Conservation (phyloP, 257 asterid species). For the Ehretia macrophylla region DNA sequence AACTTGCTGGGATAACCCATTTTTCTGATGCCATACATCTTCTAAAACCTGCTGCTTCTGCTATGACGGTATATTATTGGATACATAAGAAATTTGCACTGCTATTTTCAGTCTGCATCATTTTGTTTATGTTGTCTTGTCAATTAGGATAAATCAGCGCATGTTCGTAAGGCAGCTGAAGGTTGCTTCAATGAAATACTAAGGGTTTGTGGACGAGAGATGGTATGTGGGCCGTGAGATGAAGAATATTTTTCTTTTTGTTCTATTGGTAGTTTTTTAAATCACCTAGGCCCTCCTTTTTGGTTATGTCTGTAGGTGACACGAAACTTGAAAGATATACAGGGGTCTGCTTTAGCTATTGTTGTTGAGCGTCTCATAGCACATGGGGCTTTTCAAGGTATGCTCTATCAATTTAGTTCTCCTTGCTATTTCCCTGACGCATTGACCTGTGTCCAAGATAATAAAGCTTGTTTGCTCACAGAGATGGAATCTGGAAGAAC, state of each 20-base stretch:
- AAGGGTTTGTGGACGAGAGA: conserved; percentile 90
- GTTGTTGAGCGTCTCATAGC: conserved; percentile 79
- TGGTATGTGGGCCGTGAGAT: conserved; percentile 40
- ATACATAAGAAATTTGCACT: neutral
- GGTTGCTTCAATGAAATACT: conserved; percentile 76
- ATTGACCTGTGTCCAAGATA: conserved; percentile 7
- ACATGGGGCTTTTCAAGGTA: conserved; percentile 64
- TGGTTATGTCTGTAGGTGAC: conserved; percentile 47
- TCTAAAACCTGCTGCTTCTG: conserved; percentile 78
- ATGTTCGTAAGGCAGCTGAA: conserved; percentile 99
- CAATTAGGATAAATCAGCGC: conserved; percentile 91
- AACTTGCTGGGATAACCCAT: conserved; percentile 53
- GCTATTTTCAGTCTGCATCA: neutral
- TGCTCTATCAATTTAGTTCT: neutral
- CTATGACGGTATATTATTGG: conserved; percentile 75
- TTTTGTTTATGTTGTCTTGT: neutral
- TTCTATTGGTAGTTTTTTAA: conserved; percentile 9
- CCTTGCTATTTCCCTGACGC: conserved; percentile 2
- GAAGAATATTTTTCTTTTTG: conserved; percentile 3
- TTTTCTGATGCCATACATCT: conserved; percentile 89
- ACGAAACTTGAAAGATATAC: conserved; percentile 87
- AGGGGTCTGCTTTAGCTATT: conserved; percentile 94
- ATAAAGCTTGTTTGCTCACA: conserved; percentile 27
- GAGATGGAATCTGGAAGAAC: conserved; percentile 66
- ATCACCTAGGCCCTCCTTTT: neutral